phyloP scores from a whole-genome alignment of 83 land plant species.

The Picea engelmannii region DNA sequence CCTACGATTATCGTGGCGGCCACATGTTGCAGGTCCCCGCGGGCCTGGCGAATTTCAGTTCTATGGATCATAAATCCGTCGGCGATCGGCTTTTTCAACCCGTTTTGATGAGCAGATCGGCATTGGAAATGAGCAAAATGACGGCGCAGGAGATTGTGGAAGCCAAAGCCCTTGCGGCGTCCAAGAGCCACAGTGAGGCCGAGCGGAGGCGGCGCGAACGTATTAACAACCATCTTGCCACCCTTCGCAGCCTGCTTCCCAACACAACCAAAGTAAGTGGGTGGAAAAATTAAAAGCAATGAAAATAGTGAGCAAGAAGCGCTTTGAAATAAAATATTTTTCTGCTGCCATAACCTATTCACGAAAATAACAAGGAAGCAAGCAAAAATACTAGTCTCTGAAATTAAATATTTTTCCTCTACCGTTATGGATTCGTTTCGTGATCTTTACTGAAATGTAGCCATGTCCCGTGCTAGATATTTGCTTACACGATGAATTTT shows the following conservation, averaged over 20 bases:
- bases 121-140: not conserved
- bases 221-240: slow-evolving; percentile 74
- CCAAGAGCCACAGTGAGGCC: slow-evolving; percentile 87
- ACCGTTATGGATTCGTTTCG: no score
- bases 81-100: not conserved
- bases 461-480: no score
- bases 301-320: no score
- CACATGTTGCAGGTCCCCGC: not conserved
- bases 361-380: no score
- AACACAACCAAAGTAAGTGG: slow-evolving; percentile 13
- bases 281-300: no score
- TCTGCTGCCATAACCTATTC: no score
- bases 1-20: not conserved
- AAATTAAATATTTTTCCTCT: no score
- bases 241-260: slow-evolving; percentile 21
- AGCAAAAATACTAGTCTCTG: no score
- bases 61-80: not conserved
- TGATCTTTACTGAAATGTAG: no score
- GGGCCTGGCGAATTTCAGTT: not conserved
- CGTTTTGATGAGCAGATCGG: not conserved
- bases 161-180: slow-evolving; percentile 85
- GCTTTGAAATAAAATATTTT: no score
- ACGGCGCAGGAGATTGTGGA: slow-evolving; percentile 27
- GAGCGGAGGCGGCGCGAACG: slow-evolving; percentile 71
- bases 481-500: no score